These are phyloP conservation scores for Epichloe amarillans DNA, from an alignment of 2,329 filamentous ascomycete genomes.

Conservation along the genomic window DNA sequence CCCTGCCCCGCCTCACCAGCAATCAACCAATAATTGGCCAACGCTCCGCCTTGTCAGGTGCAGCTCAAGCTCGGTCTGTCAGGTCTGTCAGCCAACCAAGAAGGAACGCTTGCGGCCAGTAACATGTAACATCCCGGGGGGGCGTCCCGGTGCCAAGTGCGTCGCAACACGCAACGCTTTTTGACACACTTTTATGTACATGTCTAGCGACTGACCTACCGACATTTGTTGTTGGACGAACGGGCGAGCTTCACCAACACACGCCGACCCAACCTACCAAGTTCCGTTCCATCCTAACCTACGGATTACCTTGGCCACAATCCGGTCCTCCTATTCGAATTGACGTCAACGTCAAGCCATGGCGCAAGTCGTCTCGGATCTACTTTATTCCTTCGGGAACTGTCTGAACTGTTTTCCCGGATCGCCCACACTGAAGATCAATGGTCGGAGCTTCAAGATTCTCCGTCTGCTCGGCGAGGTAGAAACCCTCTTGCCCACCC, in stretches of 20 bases:
- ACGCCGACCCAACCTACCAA: too few relatives aligned
- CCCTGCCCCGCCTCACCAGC: background rate
- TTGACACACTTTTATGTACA: too few relatives aligned
- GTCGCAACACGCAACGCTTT: background rate
- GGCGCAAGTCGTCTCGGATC: slow-evolving; percentile 76
- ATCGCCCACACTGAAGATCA: slow-evolving; percentile 89
- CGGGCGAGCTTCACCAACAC: too few relatives aligned
- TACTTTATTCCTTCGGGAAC: slow-evolving; percentile 83
- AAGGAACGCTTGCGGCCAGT: background rate
- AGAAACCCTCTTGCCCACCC: slow-evolving; percentile 10
- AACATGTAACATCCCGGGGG: background rate
- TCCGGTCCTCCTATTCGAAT: background rate
- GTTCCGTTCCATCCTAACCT: too few relatives aligned
- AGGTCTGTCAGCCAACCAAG: background rate
- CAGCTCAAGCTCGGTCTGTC: background rate
- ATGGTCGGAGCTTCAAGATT: slow-evolving; percentile 90
- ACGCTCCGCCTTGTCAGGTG: background rate
- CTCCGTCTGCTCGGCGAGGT: slow-evolving; percentile 85
- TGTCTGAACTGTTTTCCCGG: slow-evolving; percentile 95
- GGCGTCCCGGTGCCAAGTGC: background rate
- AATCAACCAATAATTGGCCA: background rate
- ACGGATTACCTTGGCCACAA: too few relatives aligned
- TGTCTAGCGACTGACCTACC: too few relatives aligned
- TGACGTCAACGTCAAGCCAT: slow-evolving; percentile 29
- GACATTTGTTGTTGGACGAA: too few relatives aligned